A percentile compares a stretch with the other conserved stretches of the same genome.
These are phyloP conservation scores for Claviceps sp. DNA, from an alignment of 2,329 filamentous ascomycete species.

Conservation along the genomic window DNA sequence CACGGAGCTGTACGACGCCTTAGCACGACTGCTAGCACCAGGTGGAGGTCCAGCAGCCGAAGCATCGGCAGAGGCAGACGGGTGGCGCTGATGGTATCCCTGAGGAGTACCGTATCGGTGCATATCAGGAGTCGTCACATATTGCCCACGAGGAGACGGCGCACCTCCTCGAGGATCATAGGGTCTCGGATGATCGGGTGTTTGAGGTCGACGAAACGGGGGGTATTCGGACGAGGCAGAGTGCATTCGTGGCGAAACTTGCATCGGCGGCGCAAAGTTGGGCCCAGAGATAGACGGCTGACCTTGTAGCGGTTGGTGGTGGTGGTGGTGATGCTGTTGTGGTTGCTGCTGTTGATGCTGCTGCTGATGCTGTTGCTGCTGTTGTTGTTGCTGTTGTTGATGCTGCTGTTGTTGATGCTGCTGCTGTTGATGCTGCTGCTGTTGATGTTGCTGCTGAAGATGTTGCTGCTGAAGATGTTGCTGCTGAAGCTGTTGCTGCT, in stretches of 20 bases:
- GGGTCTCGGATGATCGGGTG: constrained; percentile 52
- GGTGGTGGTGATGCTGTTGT: constrained; percentile 17
- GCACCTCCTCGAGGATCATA: constrained; percentile 35
- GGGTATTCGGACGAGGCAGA: constrained; percentile 44
- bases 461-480: constrained; percentile 18
- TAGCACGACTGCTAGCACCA: constrained; percentile 38
- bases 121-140: constrained; percentile 45
- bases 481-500: constrained; percentile 25
- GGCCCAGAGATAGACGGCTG: constrained; percentile 28
- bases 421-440: neutral
- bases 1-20: constrained; percentile 28
- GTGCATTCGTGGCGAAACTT: constrained; percentile 43
- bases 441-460: no score
- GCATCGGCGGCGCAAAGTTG: constrained; percentile 33
- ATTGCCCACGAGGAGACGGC: constrained; percentile 35
- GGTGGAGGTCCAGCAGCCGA: constrained; percentile 28
- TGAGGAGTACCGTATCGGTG: constrained; percentile 48
- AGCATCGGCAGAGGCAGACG: constrained; percentile 33
- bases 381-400: constrained; percentile 26
- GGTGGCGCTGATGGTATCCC: constrained; percentile 36
- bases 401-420: constrained; percentile 14
- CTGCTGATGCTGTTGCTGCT: constrained; percentile 27
- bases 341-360: constrained; percentile 12
- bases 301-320: constrained; percentile 29
- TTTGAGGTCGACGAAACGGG: constrained; percentile 54